These are phyloP conservation scores for Sanghuangporus weigelae DNA, from an alignment of 1,284 basidiomycete species.

Conservation along the genomic window DNA sequence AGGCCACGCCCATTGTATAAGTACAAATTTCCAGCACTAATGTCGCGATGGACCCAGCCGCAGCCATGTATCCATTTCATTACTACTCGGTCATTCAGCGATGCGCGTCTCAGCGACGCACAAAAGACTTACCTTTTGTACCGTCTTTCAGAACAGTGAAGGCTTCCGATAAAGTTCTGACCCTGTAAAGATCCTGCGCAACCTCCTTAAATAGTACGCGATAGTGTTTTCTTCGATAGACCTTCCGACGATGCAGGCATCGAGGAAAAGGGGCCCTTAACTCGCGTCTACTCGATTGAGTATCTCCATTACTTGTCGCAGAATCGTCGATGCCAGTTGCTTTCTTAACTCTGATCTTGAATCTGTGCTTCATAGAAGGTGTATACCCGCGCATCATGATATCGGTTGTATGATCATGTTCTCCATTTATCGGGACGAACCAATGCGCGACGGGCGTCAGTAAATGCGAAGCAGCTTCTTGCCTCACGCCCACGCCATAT, in stretches of 20 bases:
- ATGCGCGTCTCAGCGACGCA: too few species aligned
- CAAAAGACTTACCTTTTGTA: background rate
- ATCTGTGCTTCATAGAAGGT: background rate
- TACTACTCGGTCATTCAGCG: background rate
- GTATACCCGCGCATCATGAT: background rate
- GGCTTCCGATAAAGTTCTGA: background rate
- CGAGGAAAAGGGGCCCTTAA: background rate
- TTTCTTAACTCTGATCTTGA: background rate
- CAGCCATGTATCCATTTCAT: background rate
- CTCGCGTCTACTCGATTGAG: too few species aligned
- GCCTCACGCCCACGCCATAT: background rate
- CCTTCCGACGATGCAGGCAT: background rate
- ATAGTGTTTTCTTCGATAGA: background rate
- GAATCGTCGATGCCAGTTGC: too few species aligned
- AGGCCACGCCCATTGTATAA: background rate
- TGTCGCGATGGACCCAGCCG: constrained; percentile 3
- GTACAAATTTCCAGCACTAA: background rate
- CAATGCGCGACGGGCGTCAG: background rate
- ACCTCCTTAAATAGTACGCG: background rate
- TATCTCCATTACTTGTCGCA: too few species aligned
- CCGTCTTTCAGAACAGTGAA: background rate
- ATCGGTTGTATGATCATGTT: background rate
- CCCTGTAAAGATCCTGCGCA: background rate
- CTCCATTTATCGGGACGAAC: background rate
- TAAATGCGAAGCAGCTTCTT: background rate